phyloP scores from a whole-genome alignment of 192 early-diverging fungal genomes.

The Backusella circina region DNA sequence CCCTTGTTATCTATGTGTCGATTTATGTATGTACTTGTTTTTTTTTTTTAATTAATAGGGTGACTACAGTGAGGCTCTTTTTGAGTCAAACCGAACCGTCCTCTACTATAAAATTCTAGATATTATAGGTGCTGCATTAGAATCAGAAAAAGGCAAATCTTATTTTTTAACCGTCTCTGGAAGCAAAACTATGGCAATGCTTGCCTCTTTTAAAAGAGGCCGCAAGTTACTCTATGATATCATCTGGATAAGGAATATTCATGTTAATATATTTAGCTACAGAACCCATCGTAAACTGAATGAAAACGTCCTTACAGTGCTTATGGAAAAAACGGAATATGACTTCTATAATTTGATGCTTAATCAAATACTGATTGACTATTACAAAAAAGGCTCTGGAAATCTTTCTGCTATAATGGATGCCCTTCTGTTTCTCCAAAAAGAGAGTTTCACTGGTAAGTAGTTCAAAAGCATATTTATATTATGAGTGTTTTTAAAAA shows the following conservation, averaged over 20 bases:
- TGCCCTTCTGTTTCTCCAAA: not conserved
- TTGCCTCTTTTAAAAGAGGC: not conserved
- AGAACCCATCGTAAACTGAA: not conserved
- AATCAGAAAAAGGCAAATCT: not conserved
- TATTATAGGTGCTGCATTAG: not conserved
- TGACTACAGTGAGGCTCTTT: not conserved
- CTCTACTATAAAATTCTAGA: not conserved
- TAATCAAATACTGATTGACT: not conserved
- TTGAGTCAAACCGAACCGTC: not conserved
- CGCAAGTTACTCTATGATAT: not conserved
- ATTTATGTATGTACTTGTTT: not conserved
- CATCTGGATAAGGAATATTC: not conserved
- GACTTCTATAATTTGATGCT: not conserved
- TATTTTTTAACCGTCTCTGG: conserved; percentile 2
- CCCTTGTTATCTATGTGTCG: not conserved
- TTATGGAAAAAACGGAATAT: not conserved
- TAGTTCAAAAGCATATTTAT: not conserved
- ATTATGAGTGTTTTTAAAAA: not conserved
- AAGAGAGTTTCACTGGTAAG: not conserved
- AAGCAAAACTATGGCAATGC: not conserved
- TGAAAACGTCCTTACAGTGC: not conserved
- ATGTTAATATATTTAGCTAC: not conserved
- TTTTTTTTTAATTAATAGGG: not conserved
- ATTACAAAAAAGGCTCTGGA: not conserved
- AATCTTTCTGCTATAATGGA: not conserved